Evolutionary conservation across 2,329 filamentous ascomycete species (phyloP), one percentile per base, ranked within the genome.

Genomic region (Botrytis medusae): DNA sequence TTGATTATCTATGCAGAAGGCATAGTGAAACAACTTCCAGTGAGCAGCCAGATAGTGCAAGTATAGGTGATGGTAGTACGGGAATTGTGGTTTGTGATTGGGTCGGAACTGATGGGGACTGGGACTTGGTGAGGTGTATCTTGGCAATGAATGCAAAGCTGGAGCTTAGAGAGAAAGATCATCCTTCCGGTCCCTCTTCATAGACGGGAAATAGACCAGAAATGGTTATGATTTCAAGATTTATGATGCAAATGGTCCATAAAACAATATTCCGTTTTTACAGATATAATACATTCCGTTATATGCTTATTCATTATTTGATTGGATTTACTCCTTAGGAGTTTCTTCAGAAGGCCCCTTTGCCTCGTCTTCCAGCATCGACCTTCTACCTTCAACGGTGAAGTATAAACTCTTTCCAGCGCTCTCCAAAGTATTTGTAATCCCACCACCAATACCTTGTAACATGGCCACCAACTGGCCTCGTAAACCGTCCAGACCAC

Each of bases 41-140:
- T 44, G 70, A 72, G 4, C 61, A 72, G 32, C 70, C 8, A 76
- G 79, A 60, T 77, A 81, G 72, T 76, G 75, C 76, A 79, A 72
- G 74, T 73, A 84, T 90, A 48, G 90, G 92, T 1, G 90, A 94
- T 79, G 94, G 92, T 42, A 88, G 90, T 9, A 97, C 95, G 1
- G 96, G 96, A 6, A 90, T 98, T 74, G 90, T 98, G 62, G 92
- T 98, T 40, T 96, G 92, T 75, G 96, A 99, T 82, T 98, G 93
- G 93, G 95, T 98, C 69, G 96, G 96, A 3, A 85, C 90, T 74
- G 87, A 91, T 75, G 94, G 91, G 0, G 92, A 98, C 83, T 99
- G 95, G 95, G 94, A 98, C 83, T 83, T 98, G 72, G 89, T 97
- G 51, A 88, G 91, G 76, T 93, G 93, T 82, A 91, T 98, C 78